Conservation (phyloP, 495 filamentous ascomycete genomes). For the Penicillium roqueforti region DNA sequence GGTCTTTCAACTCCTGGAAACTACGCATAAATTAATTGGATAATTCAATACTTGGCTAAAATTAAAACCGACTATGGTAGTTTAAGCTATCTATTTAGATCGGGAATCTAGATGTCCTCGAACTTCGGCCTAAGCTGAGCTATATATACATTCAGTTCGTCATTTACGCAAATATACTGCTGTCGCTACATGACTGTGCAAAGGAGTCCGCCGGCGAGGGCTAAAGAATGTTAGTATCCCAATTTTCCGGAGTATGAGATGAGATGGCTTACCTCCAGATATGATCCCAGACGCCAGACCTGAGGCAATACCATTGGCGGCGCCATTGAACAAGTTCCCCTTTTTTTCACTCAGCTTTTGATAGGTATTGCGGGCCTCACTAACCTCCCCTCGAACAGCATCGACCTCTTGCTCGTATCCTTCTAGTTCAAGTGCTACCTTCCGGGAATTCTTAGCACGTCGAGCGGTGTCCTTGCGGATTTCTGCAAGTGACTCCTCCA, state of each 20-base stretch:
- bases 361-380: not conserved
- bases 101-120: no score
- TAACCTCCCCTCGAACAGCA: not conserved
- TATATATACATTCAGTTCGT: no score
- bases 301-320: not conserved
- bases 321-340: not conserved
- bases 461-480: not conserved
- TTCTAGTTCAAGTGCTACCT: not conserved
- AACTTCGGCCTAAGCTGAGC: no score
- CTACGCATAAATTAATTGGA: no score
- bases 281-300: not conserved
- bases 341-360: not conserved
- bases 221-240: not conserved
- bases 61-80: no score
- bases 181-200: not conserved
- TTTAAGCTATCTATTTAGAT: no score
- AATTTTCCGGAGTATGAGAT: no score
- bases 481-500: not conserved
- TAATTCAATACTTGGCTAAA: no score
- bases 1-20: no score
- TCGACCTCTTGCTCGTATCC: not conserved
- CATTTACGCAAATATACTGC: not conserved
- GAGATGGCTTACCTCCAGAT: not conserved
- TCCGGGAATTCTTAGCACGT: not conserved
- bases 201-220: not conserved